Conservation (phyloP, 2,329 filamentous ascomycete species). For the Penicillium decumbens region DNA sequence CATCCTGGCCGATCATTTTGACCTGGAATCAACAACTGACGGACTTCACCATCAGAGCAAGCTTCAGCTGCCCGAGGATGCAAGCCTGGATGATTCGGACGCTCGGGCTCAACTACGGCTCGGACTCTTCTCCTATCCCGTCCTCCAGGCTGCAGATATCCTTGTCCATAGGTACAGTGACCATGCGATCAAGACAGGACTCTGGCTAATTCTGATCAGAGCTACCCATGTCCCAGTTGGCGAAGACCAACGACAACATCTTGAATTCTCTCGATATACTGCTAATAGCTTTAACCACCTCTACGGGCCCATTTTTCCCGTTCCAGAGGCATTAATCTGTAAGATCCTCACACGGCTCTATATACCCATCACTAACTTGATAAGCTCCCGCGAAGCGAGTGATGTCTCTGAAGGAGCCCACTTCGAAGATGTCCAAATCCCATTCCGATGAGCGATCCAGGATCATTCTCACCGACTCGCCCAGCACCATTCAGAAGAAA, state of each 20-base stretch:
- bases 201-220: slow-evolving; percentile 39
- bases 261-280: slow-evolving; percentile 85
- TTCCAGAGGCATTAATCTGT: slow-evolving; percentile 70
- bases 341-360: slow-evolving; percentile 22
- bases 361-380: slow-evolving; percentile 3
- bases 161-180: slow-evolving; percentile 66
- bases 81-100: slow-evolving; percentile 53
- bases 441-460: slow-evolving; percentile 65
- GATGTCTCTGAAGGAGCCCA: slow-evolving; percentile 80
- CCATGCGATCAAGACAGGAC: not conserved
- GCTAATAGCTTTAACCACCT: slow-evolving; percentile 80
- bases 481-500: slow-evolving; percentile 62
- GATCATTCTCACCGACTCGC: slow-evolving; percentile 73
- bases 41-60: slow-evolving; percentile 57
- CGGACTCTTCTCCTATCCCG: slow-evolving; percentile 91
- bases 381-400: slow-evolving; percentile 73
- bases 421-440: slow-evolving; percentile 92
- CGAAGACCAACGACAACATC: slow-evolving; percentile 89
- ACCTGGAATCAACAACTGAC: not conserved
- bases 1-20: not conserved
- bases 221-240: slow-evolving; percentile 94
- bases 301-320: slow-evolving; percentile 60
- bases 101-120: slow-evolving; percentile 67
- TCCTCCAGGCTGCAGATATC: slow-evolving; percentile 91
- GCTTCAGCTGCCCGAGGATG: slow-evolving; percentile 58